Evolutionary conservation across 768 basidiomycete genomes (phyloP), one percentile per base, ranked within the genome.

Genomic region (Symmetrospora coprosmae): DNA sequence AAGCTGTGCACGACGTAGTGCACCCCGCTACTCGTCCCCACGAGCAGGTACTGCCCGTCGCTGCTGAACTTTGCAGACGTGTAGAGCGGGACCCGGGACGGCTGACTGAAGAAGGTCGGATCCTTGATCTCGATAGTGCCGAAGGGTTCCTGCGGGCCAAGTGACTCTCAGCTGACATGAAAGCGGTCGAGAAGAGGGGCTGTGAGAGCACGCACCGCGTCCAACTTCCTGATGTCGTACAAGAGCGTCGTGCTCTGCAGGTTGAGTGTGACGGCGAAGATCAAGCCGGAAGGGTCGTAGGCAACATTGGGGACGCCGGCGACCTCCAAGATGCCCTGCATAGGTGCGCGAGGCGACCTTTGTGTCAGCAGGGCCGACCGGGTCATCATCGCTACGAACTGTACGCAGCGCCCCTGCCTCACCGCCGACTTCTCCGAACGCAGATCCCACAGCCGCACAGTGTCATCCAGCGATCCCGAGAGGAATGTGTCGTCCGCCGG

Each of bases 401-500:
- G 16, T 33, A 34, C 31, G 11, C 16, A 16, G 39, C 14, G 40
- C 19, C 31, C 23, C 8, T 2, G 37, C 17, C 58, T 1, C 35
- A 76, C 75, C 59, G 85, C 79, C 70, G 87, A 89, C 23, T 76
- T 75, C 0, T 82, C 81, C 13, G 82, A 76, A 43, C 91, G 83
- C 38, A 96, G 78, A 73, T 99, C 94, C 94, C 94, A 99, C 17
- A 97, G 74, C 27, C 92, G 82, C 19, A 97, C 91, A 1, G 90
- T 96, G 68, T 84, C 87, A 76, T 99, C 94, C 71, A 87, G 76
- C 0, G 91, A 87, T 1, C 83, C 86, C 11, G 92, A 94, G 79
- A 99, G 84, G 76, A 99, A 97, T 0, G 85, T 85, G 68, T 97
- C 91, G 69, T 96, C 87, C 1, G 85, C 78, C 0, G 94, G 94